Evolutionary conservation across 2,329 filamentous ascomycete species (phyloP), one percentile per base, ranked within the genome.

Genomic region (Xylaria multiplex): DNA sequence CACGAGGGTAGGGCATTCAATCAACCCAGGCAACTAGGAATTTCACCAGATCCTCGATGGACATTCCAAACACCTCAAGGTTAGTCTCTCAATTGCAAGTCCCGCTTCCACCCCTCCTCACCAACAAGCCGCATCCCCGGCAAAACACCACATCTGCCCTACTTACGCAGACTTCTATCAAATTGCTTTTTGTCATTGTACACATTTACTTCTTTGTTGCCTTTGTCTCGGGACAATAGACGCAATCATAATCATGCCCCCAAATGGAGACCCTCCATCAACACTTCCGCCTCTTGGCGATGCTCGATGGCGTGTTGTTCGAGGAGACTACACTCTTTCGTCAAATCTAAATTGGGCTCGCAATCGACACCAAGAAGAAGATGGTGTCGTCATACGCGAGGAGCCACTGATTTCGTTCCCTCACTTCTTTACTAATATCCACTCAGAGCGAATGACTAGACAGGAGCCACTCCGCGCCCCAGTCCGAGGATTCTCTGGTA

Each of bases 21-120:
- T 7, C 54, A 53, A 19, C 50, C 13, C 30, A 45, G 16, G 7
- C 57, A 58, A 35, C n/a, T 37, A 54, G 57, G 46, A 19, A 40
- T 52, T 22, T 46, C 70, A 14, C 66, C 67, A 24, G 66, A 70
- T 50, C 32, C 59, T 32, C 63, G 64, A 64, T 74, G 73, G 71
- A 27, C 69, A 14, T 70, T 72, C 35, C 69, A 67, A 24, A 70
- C 70, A 64, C 68, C 71, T 46, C 66, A 70, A 72, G 73, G 67
- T 68, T 52, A 59, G 65, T 59, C 22, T 46, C 32, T 30, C 32
- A 56, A 19, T 54, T 58, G 54, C 35, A 43, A 22, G 43, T 30
- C 46, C 42, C 59, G 42, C 35, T 45, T 62, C 45, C 22, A 49
- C 7, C 35, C 35, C 52, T 14, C 43, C 11, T 32, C 48, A 54